Conservation (phyloP, 345 rosid species). For the Schrenkiella parvula region DNA sequence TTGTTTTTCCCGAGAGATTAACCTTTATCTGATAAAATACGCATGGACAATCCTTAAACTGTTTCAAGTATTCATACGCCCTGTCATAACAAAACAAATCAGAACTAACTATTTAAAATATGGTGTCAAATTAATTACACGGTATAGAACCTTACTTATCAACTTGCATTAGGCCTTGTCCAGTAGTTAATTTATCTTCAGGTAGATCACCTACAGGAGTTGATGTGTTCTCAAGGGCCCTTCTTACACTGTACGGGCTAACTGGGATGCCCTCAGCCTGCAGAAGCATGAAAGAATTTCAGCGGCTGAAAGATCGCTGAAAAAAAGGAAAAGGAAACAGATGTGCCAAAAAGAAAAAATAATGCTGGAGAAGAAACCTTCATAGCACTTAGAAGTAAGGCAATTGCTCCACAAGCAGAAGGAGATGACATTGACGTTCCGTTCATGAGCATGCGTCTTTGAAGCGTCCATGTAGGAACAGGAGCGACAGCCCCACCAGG, state of each 20-base stretch:
- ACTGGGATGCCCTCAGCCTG: slow-evolving; percentile 80
- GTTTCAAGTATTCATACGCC: slow-evolving; percentile 73
- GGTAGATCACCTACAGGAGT: slow-evolving; percentile 63
- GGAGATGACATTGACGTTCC: slow-evolving; percentile 99
- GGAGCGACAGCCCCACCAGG: slow-evolving; percentile 99
- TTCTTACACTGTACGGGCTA: slow-evolving; percentile 83
- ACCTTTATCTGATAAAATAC: slow-evolving; percentile 72
- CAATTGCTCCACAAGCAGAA: slow-evolving; percentile 98
- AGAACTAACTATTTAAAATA: slow-evolving; percentile 25
- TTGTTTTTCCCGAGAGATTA: slow-evolving; percentile 70
- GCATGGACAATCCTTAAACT: slow-evolving; percentile 49
- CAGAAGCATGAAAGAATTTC: slow-evolving; percentile 27
- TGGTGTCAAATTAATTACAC: slow-evolving; percentile 4
- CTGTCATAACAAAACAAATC: slow-evolving; percentile 40
- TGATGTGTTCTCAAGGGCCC: slow-evolving; percentile 89
- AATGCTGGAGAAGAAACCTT: slow-evolving; percentile 52
- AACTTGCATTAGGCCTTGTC: slow-evolving; percentile 98
- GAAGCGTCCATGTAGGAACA: slow-evolving; percentile 99
- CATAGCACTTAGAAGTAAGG: slow-evolving; percentile 90
- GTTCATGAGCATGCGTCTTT: slow-evolving; percentile 96
- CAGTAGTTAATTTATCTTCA: slow-evolving; percentile 84
- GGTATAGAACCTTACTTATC: slow-evolving; percentile 59
- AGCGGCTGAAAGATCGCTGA: slow-evolving; percentile 7
- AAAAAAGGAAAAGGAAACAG: slow-evolving; percentile 8
- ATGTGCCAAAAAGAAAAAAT: slow-evolving; percentile 8